Evolutionary conservation across 2,329 filamentous ascomycete species (phyloP).

Genomic region (Monosporascus sp.): DNA sequence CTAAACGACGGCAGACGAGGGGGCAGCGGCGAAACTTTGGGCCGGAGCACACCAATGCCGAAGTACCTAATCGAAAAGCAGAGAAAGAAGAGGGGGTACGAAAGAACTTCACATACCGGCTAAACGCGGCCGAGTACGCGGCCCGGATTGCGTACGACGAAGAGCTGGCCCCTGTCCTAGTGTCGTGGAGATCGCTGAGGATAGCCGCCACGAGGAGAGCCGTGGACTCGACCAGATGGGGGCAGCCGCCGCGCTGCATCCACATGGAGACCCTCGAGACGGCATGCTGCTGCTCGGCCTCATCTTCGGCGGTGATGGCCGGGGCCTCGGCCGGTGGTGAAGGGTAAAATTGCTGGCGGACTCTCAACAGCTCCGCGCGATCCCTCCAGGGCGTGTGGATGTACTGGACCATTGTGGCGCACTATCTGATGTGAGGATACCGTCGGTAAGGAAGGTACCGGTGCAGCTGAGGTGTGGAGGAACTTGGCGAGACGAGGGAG

Average conservation of each 20-base stretch:
- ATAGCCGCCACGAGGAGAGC: slow-evolving; percentile 66
- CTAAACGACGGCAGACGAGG: too few species aligned
- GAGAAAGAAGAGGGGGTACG: slow-evolving; percentile 1
- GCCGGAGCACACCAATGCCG: not conserved
- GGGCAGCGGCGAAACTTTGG: too few species aligned
- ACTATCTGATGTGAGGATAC: not conserved
- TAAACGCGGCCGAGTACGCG: slow-evolving; percentile 70
- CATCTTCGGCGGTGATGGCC: slow-evolving; percentile 1
- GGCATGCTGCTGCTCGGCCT: slow-evolving; percentile 35
- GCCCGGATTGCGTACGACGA: slow-evolving; percentile 58
- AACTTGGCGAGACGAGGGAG: too few species aligned
- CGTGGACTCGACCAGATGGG: slow-evolving; percentile 75
- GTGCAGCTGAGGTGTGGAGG: too few species aligned
- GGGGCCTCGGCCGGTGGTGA: slow-evolving; percentile 9
- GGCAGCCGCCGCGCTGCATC: slow-evolving; percentile 69
- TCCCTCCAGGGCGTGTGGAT: slow-evolving; percentile 70
- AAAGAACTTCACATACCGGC: slow-evolving; percentile 47
- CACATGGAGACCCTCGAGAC: slow-evolving; percentile 59
- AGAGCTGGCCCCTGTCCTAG: slow-evolving; percentile 24
- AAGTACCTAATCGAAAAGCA: not conserved
- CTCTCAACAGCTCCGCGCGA: slow-evolving; percentile 57
- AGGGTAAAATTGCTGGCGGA: slow-evolving; percentile 61
- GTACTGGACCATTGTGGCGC: slow-evolving; percentile 57
- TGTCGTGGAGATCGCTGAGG: slow-evolving; percentile 52
- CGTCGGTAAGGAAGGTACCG: not conserved